Conservation (phyloP, 169 alveolate species). For the Plasmodium coatneyi region DNA sequence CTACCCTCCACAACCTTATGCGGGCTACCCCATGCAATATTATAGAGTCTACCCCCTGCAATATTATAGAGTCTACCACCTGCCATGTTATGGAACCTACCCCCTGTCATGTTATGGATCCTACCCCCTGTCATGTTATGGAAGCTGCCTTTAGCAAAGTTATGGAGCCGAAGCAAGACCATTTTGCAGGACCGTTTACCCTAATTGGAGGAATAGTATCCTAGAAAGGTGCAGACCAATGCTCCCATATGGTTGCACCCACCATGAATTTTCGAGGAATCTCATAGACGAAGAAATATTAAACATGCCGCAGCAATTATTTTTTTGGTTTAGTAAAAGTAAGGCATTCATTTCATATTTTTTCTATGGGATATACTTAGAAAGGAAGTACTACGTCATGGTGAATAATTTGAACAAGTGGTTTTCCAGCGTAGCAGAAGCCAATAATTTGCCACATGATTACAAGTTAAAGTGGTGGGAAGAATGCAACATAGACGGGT, state of each 20-base stretch:
- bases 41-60: not conserved
- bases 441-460: not conserved
- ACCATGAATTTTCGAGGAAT: not conserved
- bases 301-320: not conserved
- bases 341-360: not conserved
- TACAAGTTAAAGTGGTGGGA: not conserved
- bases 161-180: not conserved
- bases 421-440: not conserved
- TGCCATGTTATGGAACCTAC: no score
- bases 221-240: not conserved
- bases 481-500: no score
- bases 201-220: not conserved
- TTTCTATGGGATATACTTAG: not conserved
- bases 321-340: not conserved
- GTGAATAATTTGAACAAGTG: not conserved
- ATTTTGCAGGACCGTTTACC: not conserved
- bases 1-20: no score
- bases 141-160: not conserved
- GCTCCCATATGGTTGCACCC: not conserved
- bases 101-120: no score
- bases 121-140: no score
- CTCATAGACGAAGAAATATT: not conserved
- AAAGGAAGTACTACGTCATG: not conserved
- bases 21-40: not conserved
- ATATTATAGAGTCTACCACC: no score